These are phyloP conservation scores for Neurospora sp. DNA, from an alignment of 495 filamentous ascomycete genomes.

Conservation along the genomic window DNA sequence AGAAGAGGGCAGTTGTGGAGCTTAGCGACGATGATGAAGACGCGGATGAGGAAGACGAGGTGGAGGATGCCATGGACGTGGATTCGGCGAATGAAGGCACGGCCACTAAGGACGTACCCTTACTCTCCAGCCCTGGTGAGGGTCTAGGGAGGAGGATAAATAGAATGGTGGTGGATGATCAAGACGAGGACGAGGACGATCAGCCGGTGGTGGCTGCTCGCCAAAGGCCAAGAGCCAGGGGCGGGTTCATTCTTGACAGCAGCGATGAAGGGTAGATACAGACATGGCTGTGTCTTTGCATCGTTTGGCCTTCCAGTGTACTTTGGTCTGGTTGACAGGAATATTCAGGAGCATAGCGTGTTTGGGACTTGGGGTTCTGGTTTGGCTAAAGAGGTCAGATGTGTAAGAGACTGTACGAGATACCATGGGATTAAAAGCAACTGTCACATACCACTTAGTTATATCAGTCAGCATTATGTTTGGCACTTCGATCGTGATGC, in stretches of 20 bases:
- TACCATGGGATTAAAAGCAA: background rate
- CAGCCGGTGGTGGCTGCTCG: conserved; percentile 17
- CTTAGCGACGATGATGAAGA: conserved; percentile 16
- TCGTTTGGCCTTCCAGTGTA: background rate
- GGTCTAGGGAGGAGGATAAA: conserved; percentile 10
- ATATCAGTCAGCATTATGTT: background rate
- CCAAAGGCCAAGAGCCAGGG: conserved; percentile 31
- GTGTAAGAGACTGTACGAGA: background rate
- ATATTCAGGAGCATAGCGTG: background rate
- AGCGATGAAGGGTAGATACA: conserved; percentile 39
- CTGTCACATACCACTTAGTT: background rate
- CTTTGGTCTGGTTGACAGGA: background rate
- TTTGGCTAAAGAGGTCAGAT: background rate
- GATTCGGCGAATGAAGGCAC: conserved; percentile 11
- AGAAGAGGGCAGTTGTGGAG: conserved; percentile 3
- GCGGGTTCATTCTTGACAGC: conserved; percentile 47
- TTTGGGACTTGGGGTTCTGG: background rate
- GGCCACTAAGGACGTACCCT: conserved; percentile 17
- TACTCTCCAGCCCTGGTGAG: conserved; percentile 17
- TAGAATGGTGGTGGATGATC: conserved; percentile 14
- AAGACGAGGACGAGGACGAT: conserved; percentile 26
- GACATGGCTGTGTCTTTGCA: background rate
- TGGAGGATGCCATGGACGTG: conserved; percentile 12
- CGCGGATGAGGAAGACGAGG: conserved; percentile 18
- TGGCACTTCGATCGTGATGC: background rate